Evolutionary conservation across 768 basidiomycete genomes (phyloP).

Genomic region (Amanita thiersii): DNA sequence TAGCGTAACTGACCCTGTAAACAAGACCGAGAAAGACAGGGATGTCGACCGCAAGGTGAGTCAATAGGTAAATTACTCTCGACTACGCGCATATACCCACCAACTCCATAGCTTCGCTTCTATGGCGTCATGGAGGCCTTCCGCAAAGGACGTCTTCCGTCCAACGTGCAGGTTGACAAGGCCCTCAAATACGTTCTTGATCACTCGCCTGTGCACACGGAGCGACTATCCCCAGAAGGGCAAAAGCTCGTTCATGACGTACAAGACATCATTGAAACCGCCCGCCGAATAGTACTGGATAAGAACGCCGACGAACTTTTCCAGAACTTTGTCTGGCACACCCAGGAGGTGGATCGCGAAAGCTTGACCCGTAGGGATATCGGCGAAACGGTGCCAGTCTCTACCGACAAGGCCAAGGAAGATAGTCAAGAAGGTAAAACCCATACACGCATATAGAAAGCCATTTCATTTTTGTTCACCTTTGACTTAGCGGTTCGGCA

Average conservation of each 20-base stretch:
- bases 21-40: conserved; percentile 51
- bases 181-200: conserved; percentile 60
- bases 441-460: too few relatives aligned
- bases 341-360: conserved; percentile 39
- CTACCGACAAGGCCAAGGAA: conserved; percentile 41
- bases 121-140: conserved; percentile 81
- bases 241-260: conserved; percentile 67
- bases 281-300: conserved; percentile 59
- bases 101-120: conserved; percentile 47
- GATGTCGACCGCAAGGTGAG: conserved; percentile 75
- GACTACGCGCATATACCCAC: neutral
- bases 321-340: conserved; percentile 87
- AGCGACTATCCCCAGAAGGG: conserved; percentile 71
- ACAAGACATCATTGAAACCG: conserved; percentile 74
- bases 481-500: conserved; percentile 58
- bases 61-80: neutral
- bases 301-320: conserved; percentile 91
- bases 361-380: conserved; percentile 18
- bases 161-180: conserved; percentile 73
- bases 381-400: conserved; percentile 31
- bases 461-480: conserved; percentile 4
- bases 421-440: conserved; percentile 64
- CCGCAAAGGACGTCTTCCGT: conserved; percentile 68
- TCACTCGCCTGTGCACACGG: conserved; percentile 48
- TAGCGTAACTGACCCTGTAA: conserved; percentile 60